A percentile compares a stretch with the other conserved stretches of the same genome.
Evolutionary conservation across 2,329 filamentous ascomycete genomes (phyloP).

Genomic region (Hymenoscyphus occultus): DNA sequence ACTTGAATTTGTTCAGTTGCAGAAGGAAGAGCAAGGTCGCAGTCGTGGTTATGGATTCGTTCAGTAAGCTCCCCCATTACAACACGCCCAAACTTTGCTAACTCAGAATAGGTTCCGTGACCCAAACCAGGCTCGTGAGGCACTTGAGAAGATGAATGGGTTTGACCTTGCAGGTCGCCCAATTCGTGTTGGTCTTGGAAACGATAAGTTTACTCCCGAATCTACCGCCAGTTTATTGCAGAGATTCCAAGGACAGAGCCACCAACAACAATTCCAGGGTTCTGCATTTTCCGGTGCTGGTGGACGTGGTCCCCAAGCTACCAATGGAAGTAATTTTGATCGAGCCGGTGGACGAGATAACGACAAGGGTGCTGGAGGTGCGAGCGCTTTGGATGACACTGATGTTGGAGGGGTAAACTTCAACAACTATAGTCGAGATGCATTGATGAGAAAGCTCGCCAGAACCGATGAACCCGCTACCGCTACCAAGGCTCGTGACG

Average conservation of each 20-base stretch:
- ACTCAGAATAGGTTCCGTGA: slow-evolving; percentile 72
- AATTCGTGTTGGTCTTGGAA: slow-evolving; percentile 97
- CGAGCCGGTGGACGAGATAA: slow-evolving; percentile 84
- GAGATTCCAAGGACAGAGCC: slow-evolving; percentile 79
- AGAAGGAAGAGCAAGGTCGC: slow-evolving; percentile 88
- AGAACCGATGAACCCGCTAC: slow-evolving; percentile 79
- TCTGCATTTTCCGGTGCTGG: slow-evolving; percentile 89
- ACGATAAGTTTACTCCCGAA: slow-evolving; percentile 99
- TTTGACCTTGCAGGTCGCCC: slow-evolving; percentile 97
- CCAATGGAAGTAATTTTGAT: slow-evolving; percentile 76
- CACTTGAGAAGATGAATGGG: slow-evolving; percentile 98
- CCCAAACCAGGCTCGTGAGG: slow-evolving; percentile 86
- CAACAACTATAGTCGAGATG: slow-evolving; percentile 98
- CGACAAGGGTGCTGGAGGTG: slow-evolving; percentile 82
- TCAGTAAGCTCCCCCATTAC: slow-evolving; percentile 64
- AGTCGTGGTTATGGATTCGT: slow-evolving; percentile 98
- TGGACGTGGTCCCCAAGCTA: slow-evolving; percentile 79
- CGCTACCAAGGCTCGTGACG: slow-evolving; percentile 51
- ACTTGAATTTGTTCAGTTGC: slow-evolving; percentile 94
- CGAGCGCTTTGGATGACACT: slow-evolving; percentile 93
- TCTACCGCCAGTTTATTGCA: slow-evolving; percentile 89
- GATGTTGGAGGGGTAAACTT: slow-evolving; percentile 98
- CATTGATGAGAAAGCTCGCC: slow-evolving; percentile 97
- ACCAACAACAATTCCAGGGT: slow-evolving; percentile 73
- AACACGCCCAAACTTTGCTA: slow-evolving; percentile 32